Percentiles rank a stretch among this genome's conserved stretches.
These are phyloP conservation scores for Agroathelia rolfsii DNA, from an alignment of 1,284 basidiomycete genomes.

Conservation along the genomic window DNA sequence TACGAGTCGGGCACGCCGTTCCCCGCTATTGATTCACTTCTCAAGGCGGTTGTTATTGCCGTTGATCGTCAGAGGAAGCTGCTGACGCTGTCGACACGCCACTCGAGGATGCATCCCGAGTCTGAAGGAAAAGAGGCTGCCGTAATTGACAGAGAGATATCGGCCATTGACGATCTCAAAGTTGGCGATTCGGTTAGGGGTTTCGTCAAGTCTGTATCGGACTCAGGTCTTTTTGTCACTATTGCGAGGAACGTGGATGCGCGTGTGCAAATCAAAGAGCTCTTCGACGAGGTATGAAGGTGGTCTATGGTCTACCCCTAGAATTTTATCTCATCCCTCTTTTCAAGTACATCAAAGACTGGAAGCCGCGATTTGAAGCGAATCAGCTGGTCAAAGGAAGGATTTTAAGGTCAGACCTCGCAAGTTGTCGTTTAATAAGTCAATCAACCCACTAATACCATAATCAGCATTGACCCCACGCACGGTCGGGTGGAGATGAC, in stretches of 20 bases:
- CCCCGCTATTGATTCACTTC: conserved; percentile 54
- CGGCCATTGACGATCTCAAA: conserved; percentile 54
- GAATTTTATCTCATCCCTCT: conserved; percentile 10
- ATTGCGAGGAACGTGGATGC: conserved; percentile 79
- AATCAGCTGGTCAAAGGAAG: conserved; percentile 85
- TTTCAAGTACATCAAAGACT: conserved; percentile 84
- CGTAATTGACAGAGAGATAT: conserved; percentile 64
- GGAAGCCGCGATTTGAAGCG: conserved; percentile 75
- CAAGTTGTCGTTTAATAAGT: conserved; percentile 12
- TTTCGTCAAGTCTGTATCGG: conserved; percentile 81
- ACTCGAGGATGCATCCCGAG: conserved; percentile 54
- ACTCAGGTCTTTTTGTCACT: conserved; percentile 87
- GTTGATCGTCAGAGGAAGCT: conserved; percentile 60
- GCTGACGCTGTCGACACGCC: conserved; percentile 71
- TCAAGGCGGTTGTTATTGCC: conserved; percentile 63
- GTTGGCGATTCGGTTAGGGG: conserved; percentile 73
- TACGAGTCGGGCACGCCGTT: conserved; percentile 51
- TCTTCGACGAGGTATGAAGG: conserved; percentile 74
- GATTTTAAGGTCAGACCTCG: conserved; percentile 77
- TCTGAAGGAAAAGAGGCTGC: conserved; percentile 31
- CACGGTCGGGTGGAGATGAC: conserved; percentile 83
- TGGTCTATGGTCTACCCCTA: conserved; percentile 6
- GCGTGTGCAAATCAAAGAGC: conserved; percentile 88
- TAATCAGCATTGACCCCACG: conserved; percentile 52
- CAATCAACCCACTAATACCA: conserved; percentile 6